A percentile compares a stretch with the other conserved stretches of the same genome.
Evolutionary conservation across 2,329 filamentous ascomycete species (phyloP).

Genomic region (Corniculantispora saksenae): DNA sequence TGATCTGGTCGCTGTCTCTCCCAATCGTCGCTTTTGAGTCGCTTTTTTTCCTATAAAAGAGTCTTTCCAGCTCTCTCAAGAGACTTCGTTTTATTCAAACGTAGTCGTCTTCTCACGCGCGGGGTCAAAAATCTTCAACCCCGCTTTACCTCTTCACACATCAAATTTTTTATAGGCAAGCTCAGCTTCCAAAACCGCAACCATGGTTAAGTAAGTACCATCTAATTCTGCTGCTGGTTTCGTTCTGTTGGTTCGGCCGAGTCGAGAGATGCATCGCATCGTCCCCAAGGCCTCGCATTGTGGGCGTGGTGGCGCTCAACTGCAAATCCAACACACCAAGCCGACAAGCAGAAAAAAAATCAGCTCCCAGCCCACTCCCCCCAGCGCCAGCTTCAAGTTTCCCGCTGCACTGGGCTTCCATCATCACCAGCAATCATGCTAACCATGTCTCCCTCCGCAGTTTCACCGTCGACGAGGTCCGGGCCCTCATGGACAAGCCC

Average conservation of each 20-base stretch:
- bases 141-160: slow-evolving; percentile 42
- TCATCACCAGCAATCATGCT: slow-evolving; percentile 1
- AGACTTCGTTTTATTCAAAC: slow-evolving; percentile 17
- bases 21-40: slow-evolving; percentile 35
- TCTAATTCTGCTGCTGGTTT: slow-evolving; percentile 11
- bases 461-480: slow-evolving; percentile 98
- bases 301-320: not conserved
- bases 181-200: slow-evolving; percentile 72
- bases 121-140: slow-evolving; percentile 42
- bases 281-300: not conserved
- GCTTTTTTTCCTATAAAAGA: slow-evolving; percentile 23
- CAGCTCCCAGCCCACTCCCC: not conserved
- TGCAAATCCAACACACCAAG: not conserved
- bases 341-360: slow-evolving; percentile 8
- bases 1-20: slow-evolving; percentile 42
- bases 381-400: not conserved
- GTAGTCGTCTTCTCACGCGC: slow-evolving; percentile 14
- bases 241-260: not conserved
- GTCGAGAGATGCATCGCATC: not conserved
- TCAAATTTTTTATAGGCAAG: slow-evolving; percentile 42
- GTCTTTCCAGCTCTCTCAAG: slow-evolving; percentile 18
- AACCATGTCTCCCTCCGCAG: slow-evolving; percentile 46
- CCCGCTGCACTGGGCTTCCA: not conserved
- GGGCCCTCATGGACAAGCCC: slow-evolving; percentile 76
- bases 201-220: slow-evolving; percentile 97